These are phyloP conservation scores for Pholiota microspora DNA, from an alignment of 768 basidiomycete species.

Conservation along the genomic window DNA sequence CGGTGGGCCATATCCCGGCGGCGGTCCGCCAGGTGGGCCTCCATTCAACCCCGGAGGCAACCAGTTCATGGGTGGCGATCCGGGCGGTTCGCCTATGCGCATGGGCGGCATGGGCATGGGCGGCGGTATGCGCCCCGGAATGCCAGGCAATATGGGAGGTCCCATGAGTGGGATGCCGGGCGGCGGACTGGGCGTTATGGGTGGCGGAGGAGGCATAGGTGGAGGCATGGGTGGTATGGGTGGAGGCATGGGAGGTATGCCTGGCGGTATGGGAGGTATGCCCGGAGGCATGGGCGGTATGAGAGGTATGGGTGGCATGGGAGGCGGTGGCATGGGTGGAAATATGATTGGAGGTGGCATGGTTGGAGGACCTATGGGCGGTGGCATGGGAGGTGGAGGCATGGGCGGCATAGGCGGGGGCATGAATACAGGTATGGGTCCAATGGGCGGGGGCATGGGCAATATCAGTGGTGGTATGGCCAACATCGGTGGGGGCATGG, in stretches of 20 bases:
- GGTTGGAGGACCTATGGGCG: conserved; percentile 10
- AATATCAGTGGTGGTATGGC: conserved; percentile 10
- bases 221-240: conserved; percentile 2
- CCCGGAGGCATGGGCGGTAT: conserved; percentile 5
- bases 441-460: conserved; percentile 4
- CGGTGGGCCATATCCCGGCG: conserved; percentile 20
- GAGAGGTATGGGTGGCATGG: conserved; percentile 12
- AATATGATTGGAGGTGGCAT: conserved; percentile 12
- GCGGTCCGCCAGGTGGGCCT: conserved; percentile 15
- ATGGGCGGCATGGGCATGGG: conserved; percentile 24
- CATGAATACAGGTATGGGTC: too few relatives aligned
- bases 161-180: conserved; percentile 5
- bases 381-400: conserved; percentile 13
- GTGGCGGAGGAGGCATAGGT: neutral
- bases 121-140: conserved; percentile 6
- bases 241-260: conserved; percentile 8
- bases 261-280: conserved; percentile 9
- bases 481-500: conserved; percentile 9
- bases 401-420: too few relatives aligned
- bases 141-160: conserved; percentile 10
- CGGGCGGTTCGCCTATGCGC: conserved; percentile 20
- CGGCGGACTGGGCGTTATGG: conserved; percentile 8
- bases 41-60: conserved; percentile 24
- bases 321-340: conserved; percentile 12
- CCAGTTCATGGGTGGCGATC: conserved; percentile 24